Percentiles rank a stretch among this genome's conserved stretches.
Conservation (phyloP, 495 filamentous ascomycete species). For the Aspergillus steynii region DNA sequence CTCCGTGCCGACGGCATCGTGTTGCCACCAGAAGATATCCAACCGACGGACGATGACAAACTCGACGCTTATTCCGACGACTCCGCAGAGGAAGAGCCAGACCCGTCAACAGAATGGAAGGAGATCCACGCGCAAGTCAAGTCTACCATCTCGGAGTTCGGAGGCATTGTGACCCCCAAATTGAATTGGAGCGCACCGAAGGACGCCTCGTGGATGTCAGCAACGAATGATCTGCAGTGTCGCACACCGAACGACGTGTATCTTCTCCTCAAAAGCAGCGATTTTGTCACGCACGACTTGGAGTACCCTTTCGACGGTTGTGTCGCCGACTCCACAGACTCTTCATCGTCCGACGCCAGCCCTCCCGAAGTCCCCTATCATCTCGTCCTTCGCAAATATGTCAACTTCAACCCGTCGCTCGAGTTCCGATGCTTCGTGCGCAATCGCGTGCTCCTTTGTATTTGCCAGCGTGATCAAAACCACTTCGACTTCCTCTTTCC, state of each 20-base stretch:
- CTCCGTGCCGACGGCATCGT: constrained; percentile 92
- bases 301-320: constrained; percentile 90
- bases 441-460: constrained; percentile 70
- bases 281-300: constrained; percentile 92
- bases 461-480: constrained; percentile 88
- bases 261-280: constrained; percentile 85
- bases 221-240: constrained; percentile 90
- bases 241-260: constrained; percentile 86
- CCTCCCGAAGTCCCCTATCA: constrained; percentile 56
- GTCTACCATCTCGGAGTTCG: constrained; percentile 71
- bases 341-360: constrained; percentile 12
- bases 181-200: constrained; percentile 97
- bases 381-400: constrained; percentile 81
- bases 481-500: constrained; percentile 78
- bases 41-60: constrained; percentile 37
- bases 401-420: constrained; percentile 82
- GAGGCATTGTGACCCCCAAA: constrained; percentile 84
- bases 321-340: constrained; percentile 38
- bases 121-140: constrained; percentile 77
- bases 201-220: constrained; percentile 92
- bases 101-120: constrained; percentile 61
- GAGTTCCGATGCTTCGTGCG: constrained; percentile 97
- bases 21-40: constrained; percentile 58
- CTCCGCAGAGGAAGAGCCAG: constrained; percentile 46
- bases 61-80: constrained; percentile 41